A percentile compares a stretch with the other conserved stretches of the same genome.
phyloP scores from a whole-genome alignment of 768 basidiomycete genomes.

The Asterophora parasitica region DNA sequence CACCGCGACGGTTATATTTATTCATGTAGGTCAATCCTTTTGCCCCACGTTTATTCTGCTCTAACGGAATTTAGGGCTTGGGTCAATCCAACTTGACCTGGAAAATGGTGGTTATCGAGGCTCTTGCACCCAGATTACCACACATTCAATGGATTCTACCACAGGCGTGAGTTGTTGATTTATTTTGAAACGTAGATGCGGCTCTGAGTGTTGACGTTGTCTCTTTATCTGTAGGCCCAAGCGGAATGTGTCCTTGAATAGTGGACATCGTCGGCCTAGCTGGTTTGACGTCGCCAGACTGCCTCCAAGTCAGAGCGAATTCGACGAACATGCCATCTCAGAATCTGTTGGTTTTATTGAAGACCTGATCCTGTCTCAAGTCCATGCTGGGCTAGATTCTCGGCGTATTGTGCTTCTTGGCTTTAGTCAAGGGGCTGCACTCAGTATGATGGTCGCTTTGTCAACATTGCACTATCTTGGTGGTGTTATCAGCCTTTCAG shows the following conservation, averaged over 20 bases:
- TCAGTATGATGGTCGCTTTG: constrained; percentile 33
- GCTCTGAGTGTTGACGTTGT: no score
- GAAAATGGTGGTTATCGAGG: constrained; percentile 27
- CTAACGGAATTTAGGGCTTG: constrained; percentile 25
- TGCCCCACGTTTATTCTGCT: not conserved
- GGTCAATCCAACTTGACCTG: constrained; percentile 36
- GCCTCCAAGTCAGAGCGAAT: constrained; percentile 32
- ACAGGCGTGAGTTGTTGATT: constrained; percentile 31
- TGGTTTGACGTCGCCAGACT: constrained; percentile 40
- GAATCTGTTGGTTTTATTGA: constrained; percentile 34
- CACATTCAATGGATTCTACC: constrained; percentile 39
- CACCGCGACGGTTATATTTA: constrained; percentile 66
- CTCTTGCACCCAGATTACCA: constrained; percentile 31
- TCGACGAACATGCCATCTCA: constrained; percentile 29
- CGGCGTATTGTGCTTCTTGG: constrained; percentile 35
- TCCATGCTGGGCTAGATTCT: constrained; percentile 31
- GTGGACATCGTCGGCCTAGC: constrained; percentile 26
- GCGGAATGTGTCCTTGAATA: constrained; percentile 25
- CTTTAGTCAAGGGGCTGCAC: constrained; percentile 40
- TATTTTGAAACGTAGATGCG: not conserved
- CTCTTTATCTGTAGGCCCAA: constrained; percentile 19
- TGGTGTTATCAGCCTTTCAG: constrained; percentile 39
- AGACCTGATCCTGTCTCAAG: constrained; percentile 30
- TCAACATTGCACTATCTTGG: constrained; percentile 38
- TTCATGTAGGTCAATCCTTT: constrained; percentile 46